Base-by-base conservation (phyloP, 208 protist genomes). In the Crithidia fasciculata region DNA sequence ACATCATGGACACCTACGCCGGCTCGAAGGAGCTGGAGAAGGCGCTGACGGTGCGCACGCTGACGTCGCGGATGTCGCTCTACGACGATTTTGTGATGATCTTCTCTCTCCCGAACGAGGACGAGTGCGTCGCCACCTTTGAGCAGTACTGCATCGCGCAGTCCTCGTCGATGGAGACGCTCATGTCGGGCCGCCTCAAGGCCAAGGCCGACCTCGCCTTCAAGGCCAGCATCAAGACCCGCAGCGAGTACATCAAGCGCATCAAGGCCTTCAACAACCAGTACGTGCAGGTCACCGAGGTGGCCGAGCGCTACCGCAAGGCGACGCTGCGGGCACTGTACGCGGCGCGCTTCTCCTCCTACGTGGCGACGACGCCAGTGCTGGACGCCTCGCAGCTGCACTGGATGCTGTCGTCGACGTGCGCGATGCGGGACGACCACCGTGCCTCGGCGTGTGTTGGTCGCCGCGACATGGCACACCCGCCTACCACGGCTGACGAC, bases 221-320 rank as follows among this genome's bases (percentile, higher is more conserved):
- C 67, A 91, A 92, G 56, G 72, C 69, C 2, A 78, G 80, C 65
- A 82, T 94, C 43, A 90, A 91, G 69, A 80, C 81, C 3, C 85
- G 91, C 55, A 84, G 80, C 59, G 88, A 94, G 74, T 90, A 91
- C 80, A 88, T 96, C 67, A 87, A 94, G 59, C 87, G 85, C 47
- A 86, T 95, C 78, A 93, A 89, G 66, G 63, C 75, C 13, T 93
- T 93, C 78, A 93, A 86, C 69, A 66, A 73, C 41, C 72, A 77
- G 39, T 92, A 87, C 72, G 74, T 75, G 36, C 67, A 77, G 49
- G 79, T 60, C 37, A 85, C 73, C 37, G 82, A 90, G 60, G 47
- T 93, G 60, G 52, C 44, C 40, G 82, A 88, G 5, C 50, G 77
- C 28, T 75, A 85, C 63, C 65, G 74, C 0, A 64, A 68, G 39